Evolutionary conservation across 768 basidiomycete genomes (phyloP), one percentile per base, ranked within the genome.

Genomic region (Artomyces pyxidatus): DNA sequence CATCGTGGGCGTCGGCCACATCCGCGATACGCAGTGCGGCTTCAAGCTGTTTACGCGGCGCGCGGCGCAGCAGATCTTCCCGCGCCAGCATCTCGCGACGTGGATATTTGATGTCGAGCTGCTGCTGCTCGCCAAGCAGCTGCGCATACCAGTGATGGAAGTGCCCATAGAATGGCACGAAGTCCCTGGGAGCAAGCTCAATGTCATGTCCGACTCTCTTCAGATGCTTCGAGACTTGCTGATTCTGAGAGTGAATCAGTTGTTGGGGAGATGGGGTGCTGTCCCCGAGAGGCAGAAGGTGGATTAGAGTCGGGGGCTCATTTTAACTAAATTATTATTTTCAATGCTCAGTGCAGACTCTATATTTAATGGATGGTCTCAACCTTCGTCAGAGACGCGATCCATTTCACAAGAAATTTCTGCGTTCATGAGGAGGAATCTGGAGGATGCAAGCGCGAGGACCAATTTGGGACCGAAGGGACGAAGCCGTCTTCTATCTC

Each of bases 51-150:
- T 95, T 68, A 83, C 91, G 14, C 88, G 91, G 10, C 59, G 72
- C 3, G 84, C 92, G 0, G 92, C 92, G 8, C 79, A 74, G 45
- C 77, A 77, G 50, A 81, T 97, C 52, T 97, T 95, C 66, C 90
- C 90, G 1, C 73, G 75, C 2, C 85, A 95, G 60, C 93, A 89
- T 59, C 83, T 95, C 25, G 71, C 85, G 5, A 85, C 88, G 1
- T 97, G 94, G 94, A 93, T 95, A 63, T 97, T 97, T 59, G 94
- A 97, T 65, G 93, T 96, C 50, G 94, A 97, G 64, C 77, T 96
- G 4, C 71, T 97, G 17, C 72, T 96, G 9, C 74, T 94, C 32
- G 90, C 93, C 8, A 85, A 88, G 61, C 76, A 84, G 62, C 71
- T 86, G 35, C 59, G 72, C 8, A 84, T 96, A 50, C 88, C 91